Percentiles rank a stretch among this genome's conserved stretches.
Conservation (phyloP, 495 filamentous ascomycete genomes). For the Penicillium pulvis region DNA sequence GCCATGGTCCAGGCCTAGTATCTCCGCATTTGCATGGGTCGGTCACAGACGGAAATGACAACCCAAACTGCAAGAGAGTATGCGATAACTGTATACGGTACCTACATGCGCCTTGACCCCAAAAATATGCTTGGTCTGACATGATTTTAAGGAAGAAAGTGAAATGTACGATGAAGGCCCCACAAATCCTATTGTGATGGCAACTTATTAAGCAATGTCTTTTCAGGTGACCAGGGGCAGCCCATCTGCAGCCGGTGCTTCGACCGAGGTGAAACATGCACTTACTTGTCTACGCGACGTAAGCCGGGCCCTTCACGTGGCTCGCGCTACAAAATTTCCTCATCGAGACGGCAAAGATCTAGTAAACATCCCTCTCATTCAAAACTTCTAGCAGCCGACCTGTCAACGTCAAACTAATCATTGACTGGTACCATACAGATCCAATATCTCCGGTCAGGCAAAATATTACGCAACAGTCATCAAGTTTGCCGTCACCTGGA, state of each 20-base stretch:
- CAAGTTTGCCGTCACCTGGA: not conserved
- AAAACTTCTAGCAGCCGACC: not conserved
- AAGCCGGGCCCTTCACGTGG: slow-evolving; percentile 21
- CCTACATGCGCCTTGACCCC: not conserved
- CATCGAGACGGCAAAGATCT: not conserved
- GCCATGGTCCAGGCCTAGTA: not conserved
- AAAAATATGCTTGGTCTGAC: not conserved
- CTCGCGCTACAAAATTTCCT: not conserved
- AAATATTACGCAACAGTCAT: not conserved
- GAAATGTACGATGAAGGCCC: not conserved
- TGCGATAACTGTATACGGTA: slow-evolving; percentile 22
- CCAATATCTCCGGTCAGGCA: not conserved
- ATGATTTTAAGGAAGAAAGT: not conserved
- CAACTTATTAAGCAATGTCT: not conserved
- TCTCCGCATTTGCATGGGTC: not conserved
- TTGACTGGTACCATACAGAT: not conserved
- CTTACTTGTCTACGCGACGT: slow-evolving; percentile 11
- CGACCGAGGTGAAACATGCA: slow-evolving; percentile 22
- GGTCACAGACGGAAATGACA: not conserved
- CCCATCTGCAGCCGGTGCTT: slow-evolving; percentile 28
- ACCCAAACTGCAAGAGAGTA: slow-evolving; percentile 7
- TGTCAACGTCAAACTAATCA: not conserved
- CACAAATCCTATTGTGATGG: not conserved
- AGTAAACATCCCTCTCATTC: not conserved
- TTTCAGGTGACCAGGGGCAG: slow-evolving; percentile 18